A percentile compares a stretch with the other conserved stretches of the same genome.
Evolutionary conservation across 148 eudicot species (phyloP).

Genomic region (Vaccinium corymbosum): DNA sequence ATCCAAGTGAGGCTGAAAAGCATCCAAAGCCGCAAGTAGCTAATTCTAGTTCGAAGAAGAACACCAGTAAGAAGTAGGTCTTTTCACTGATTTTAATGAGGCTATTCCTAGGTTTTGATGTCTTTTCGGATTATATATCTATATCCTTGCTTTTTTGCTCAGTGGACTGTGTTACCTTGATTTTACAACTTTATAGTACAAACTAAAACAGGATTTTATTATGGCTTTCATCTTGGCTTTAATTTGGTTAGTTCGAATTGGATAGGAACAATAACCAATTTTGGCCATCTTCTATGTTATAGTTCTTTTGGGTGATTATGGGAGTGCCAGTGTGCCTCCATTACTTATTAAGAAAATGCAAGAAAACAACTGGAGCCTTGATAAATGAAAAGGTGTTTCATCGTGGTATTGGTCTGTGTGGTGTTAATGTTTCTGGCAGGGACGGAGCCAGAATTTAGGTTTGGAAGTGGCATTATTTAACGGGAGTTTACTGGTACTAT

Average conservation of each 20-base stretch:
- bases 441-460: too few relatives aligned
- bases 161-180: neutral
- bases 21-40: conserved; percentile 62
- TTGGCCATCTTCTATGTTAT: too few relatives aligned
- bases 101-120: neutral
- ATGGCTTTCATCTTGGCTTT: neutral
- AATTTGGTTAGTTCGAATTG: neutral
- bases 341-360: too few relatives aligned
- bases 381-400: neutral
- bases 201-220: neutral
- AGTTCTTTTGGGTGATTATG: neutral
- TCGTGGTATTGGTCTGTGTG: neutral
- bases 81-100: neutral
- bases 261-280: too few relatives aligned
- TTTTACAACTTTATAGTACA: conserved; percentile 1
- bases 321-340: neutral
- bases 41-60: conserved; percentile 34
- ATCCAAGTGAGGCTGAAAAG: conserved; percentile 56
- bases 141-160: neutral
- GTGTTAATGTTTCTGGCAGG: neutral
- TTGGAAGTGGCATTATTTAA: too few relatives aligned
- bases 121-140: neutral
- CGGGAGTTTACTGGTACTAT: too few relatives aligned
- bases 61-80: conserved; percentile 40
- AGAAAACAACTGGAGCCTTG: too few relatives aligned